Evolutionary conservation across 345 rosid genomes (phyloP).

Genomic region (Trapa bicornis): DNA sequence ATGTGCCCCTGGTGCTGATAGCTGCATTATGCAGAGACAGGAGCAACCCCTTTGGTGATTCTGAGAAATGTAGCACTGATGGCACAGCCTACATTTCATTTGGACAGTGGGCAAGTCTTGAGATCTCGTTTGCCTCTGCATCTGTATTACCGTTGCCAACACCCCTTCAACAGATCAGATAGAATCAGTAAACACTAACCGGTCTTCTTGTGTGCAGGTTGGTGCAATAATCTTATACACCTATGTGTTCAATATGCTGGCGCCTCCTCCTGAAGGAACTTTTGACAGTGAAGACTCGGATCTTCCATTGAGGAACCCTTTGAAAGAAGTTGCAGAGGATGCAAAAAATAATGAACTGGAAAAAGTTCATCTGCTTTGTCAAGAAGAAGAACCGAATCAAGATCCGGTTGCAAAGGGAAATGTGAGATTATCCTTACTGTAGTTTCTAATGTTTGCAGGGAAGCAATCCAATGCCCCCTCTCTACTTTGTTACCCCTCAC

Average conservation of each 20-base stretch:
- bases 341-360: slow-evolving; percentile 32
- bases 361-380: slow-evolving; percentile 53
- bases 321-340: slow-evolving; percentile 20
- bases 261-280: slow-evolving; percentile 92
- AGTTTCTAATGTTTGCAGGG: slow-evolving; percentile 4
- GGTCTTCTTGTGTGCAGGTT: slow-evolving; percentile 44
- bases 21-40: slow-evolving; percentile 84
- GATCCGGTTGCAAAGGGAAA: slow-evolving; percentile 34
- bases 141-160: not conserved
- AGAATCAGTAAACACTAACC: not conserved
- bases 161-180: no score
- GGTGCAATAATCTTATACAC: slow-evolving; percentile 97
- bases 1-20: slow-evolving; percentile 91
- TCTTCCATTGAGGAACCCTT: slow-evolving; percentile 49
- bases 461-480: not conserved
- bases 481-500: not conserved
- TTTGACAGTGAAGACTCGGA: slow-evolving; percentile 40
- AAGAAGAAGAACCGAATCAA: slow-evolving; percentile 22
- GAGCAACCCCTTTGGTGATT: slow-evolving; percentile 81
- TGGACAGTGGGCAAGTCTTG: slow-evolving; percentile 79
- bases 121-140: no score
- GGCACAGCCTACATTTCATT: slow-evolving; percentile 97
- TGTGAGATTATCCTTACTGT: slow-evolving; percentile 26
- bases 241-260: slow-evolving; percentile 80
- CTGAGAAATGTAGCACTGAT: slow-evolving; percentile 61